Base-by-base conservation (phyloP, 2,329 filamentous ascomycete genomes). In the Fusarium brachygibbosum region DNA sequence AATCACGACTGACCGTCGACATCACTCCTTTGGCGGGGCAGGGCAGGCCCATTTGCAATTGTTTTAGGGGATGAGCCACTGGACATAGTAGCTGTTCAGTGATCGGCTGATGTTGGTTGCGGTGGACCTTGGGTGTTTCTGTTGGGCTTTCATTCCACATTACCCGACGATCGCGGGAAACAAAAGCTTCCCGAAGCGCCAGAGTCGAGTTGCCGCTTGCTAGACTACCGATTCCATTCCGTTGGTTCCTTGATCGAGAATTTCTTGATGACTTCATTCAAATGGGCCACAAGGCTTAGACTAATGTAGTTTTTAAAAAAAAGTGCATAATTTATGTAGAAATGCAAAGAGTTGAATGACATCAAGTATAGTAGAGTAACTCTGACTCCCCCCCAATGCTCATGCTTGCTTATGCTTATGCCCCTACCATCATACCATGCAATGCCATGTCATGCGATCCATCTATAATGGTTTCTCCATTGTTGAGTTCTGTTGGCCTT, bases 401-500 rank as follows among this genome's bases (percentile, higher is more conserved):
- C 34, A 63, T 61, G 45, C 66, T 46, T 41, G 41, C 58, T 41
- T 25, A 51, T 41, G 42, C 65, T 50, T 40, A 67, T 50, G 35
- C 45, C 46, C 49, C 52, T 56, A 38, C 52, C 50, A 68, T 63
- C 66, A 44, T 68, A 52, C 48, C 45, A 63, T 25, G 28, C 28
- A 51, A 54, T 41, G 13, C 37, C 66, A 38, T 69, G 55, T 29
- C 55, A 65, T 50, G 38, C 34, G 49, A 44, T 61, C 35, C 58
- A 45, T 59, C 52, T 52, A 58, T 28, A 64, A 46, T 38, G 25
- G 25, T 41, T 40, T 56, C 51, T 44, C 48, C 48, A 51, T 29
- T 55, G 29, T 41, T 44, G 35, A 64, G 67, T 70, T 65, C 68
- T 70, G 67, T 70, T 68, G 58, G 54, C 67, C 63, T 70, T 52